Percentiles rank a stretch among this genome's conserved stretches.
Conservation (phyloP, 2,329 filamentous ascomycete genomes). For the Trichoderma asperellum region DNA sequence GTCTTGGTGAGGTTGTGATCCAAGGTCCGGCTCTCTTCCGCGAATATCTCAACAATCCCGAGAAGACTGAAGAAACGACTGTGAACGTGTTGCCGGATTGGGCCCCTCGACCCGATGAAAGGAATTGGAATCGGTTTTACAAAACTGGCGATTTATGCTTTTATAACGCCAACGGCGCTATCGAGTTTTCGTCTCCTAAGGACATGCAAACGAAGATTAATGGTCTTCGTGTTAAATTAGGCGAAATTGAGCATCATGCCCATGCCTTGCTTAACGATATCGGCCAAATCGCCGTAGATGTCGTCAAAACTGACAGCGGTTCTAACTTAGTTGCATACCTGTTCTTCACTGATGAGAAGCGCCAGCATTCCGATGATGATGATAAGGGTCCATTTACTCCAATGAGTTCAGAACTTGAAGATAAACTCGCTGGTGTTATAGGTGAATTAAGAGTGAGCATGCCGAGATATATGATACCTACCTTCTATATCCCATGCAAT, state of each 20-base stretch:
- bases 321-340: constrained; percentile 18
- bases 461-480: constrained; percentile 33
- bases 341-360: constrained; percentile 16
- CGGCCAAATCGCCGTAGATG: constrained; percentile 21
- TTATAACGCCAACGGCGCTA: constrained; percentile 13
- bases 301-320: neutral
- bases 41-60: constrained; percentile 24
- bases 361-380: constrained; percentile 9
- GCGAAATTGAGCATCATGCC: constrained; percentile 28
- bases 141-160: constrained; percentile 24
- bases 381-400: constrained; percentile 28
- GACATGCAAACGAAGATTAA: constrained; percentile 15
- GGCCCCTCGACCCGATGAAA: neutral
- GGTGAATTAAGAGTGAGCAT: constrained; percentile 24
- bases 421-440: constrained; percentile 29
- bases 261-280: neutral
- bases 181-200: constrained; percentile 23
- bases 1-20: constrained; percentile 27
- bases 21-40: constrained; percentile 21
- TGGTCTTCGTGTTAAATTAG: constrained; percentile 11
- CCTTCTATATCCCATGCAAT: constrained; percentile 31
- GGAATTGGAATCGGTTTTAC: constrained; percentile 19
- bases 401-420: constrained; percentile 20
- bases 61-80: constrained; percentile 13
- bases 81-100: neutral